A percentile compares a stretch with the other conserved stretches of the same genome.
Evolutionary conservation across 2,329 filamentous ascomycete species (phyloP).

Genomic region (Diaporthe vexans): DNA sequence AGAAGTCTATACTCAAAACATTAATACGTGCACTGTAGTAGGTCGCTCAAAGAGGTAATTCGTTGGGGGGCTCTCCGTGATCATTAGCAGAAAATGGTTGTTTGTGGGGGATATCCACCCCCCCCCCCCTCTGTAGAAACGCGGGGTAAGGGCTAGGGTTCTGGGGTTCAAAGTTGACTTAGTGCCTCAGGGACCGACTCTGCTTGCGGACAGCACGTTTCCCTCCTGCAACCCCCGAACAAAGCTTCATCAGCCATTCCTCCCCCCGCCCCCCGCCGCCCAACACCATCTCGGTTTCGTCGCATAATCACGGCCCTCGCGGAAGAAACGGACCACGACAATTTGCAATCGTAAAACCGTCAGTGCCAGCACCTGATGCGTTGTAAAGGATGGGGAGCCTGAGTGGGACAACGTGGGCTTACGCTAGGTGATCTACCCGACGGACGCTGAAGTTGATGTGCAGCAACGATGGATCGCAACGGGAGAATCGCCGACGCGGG

Average conservation of each 20-base stretch:
- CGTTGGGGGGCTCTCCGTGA: too few species aligned
- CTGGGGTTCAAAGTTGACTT: background rate
- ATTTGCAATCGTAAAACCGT: background rate
- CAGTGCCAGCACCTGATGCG: background rate
- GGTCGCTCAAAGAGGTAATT: background rate
- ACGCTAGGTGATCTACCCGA: constrained; percentile 9
- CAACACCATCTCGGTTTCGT: constrained; percentile 16
- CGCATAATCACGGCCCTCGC: background rate
- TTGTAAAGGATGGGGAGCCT: constrained; percentile 1
- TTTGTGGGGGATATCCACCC: background rate
- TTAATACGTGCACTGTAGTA: background rate
- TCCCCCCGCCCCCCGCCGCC: background rate
- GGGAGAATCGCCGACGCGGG: background rate
- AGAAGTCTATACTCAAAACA: background rate
- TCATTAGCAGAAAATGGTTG: background rate
- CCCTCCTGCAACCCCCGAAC: constrained; percentile 27
- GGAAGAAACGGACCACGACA: background rate
- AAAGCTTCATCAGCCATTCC: constrained; percentile 14
- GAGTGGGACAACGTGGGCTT: constrained; percentile 9
- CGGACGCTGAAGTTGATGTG: background rate
- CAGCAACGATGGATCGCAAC: constrained; percentile 20
- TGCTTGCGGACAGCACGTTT: constrained; percentile 7
- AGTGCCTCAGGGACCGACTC: constrained; percentile 27
- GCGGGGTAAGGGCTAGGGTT: constrained; percentile 15
- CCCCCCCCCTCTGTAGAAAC: background rate